Percentiles rank a stretch among this genome's conserved stretches.
phyloP scores from a whole-genome alignment of 441 rosid genomes.

The Pelargonium cotyledonis region DNA sequence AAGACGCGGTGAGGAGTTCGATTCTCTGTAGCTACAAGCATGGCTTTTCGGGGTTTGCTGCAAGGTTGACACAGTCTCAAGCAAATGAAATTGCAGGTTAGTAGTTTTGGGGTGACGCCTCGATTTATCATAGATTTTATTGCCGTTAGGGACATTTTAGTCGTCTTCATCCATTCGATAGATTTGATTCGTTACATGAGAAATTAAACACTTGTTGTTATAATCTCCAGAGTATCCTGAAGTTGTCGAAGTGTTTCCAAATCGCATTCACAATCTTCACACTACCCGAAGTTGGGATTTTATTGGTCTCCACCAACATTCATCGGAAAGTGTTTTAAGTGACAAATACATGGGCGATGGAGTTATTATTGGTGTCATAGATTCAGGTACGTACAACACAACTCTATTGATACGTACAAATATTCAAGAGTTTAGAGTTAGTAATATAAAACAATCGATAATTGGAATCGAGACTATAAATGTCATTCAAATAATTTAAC shows the following conservation, averaged over 20 bases:
- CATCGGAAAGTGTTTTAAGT: conserved; percentile 20
- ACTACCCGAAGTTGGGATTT: conserved; percentile 46
- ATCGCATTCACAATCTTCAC: conserved; percentile 28
- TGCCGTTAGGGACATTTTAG: too few species aligned
- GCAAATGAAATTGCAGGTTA: conserved; percentile 42
- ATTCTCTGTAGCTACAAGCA: conserved; percentile 52
- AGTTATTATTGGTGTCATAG: conserved; percentile 38
- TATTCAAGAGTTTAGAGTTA: too few species aligned
- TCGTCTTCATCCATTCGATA: too few species aligned
- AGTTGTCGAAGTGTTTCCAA: conserved; percentile 37
- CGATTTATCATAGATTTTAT: too few species aligned
- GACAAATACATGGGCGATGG: conserved; percentile 36
- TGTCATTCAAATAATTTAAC: too few species aligned
- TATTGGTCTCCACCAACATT: conserved; percentile 24
- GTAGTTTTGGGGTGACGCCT: too few species aligned
- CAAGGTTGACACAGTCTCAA: conserved; percentile 41
- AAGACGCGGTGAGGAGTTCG: conserved; percentile 45
- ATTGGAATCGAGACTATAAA: too few species aligned
- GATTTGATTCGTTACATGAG: too few species aligned
- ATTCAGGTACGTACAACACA: conserved; percentile 24
- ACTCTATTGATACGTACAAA: too few species aligned
- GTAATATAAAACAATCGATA: too few species aligned
- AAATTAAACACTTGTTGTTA: neutral
- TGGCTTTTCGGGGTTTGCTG: conserved; percentile 63
- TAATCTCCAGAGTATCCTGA: conserved; percentile 32